These are phyloP conservation scores for Gossypium davidsonii DNA, from an alignment of 441 rosid genomes.

Conservation along the genomic window DNA sequence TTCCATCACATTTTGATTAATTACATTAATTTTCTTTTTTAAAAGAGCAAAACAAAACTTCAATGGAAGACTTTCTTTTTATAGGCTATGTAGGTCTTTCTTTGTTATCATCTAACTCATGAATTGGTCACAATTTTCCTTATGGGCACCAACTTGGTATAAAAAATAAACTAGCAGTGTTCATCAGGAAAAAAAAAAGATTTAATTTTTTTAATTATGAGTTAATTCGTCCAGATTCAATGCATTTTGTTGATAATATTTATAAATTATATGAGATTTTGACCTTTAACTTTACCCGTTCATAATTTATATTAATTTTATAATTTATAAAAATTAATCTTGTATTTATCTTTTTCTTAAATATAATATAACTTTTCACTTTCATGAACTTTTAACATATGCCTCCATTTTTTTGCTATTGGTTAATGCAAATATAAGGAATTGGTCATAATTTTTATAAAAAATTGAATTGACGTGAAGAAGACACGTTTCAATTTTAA, in stretches of 20 bases:
- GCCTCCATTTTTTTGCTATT: not conserved
- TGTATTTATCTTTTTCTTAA: no score
- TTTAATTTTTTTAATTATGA: not conserved
- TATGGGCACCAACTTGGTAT: not conserved
- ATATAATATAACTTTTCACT: no score
- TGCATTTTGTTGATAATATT: not conserved
- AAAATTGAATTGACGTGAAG: not conserved
- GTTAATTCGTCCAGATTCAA: not conserved
- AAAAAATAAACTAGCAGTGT: not conserved
- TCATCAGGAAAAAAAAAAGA: no score
- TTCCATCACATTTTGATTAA: slow-evolving; percentile 11
- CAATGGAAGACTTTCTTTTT: slow-evolving; percentile 9
- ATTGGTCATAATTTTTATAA: not conserved
- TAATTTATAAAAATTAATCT: not conserved
- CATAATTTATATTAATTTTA: not conserved
- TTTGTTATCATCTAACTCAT: slow-evolving; percentile 13
- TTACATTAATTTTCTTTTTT: not conserved
- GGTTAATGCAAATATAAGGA: not conserved
- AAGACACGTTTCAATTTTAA: not conserved
- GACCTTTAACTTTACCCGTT: not conserved
- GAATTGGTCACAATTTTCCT: slow-evolving; percentile 7
- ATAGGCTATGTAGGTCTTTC: slow-evolving; percentile 8
- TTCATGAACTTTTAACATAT: not conserved
- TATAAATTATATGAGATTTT: not conserved
- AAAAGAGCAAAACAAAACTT: not conserved